phyloP scores from a whole-genome alignment of 306 rosid genomes.

The Cucurbita pepo region DNA sequence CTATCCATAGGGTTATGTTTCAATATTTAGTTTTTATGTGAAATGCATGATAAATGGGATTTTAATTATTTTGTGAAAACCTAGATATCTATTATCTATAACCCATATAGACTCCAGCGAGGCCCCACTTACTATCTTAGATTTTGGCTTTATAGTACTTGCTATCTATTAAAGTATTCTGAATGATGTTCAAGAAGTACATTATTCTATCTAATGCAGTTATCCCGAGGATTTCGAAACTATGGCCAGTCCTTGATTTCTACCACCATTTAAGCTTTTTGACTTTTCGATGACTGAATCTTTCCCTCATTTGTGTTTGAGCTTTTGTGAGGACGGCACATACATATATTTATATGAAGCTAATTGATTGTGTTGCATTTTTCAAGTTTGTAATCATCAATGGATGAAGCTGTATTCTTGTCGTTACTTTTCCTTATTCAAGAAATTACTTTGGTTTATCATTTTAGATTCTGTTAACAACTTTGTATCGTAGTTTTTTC shows the following conservation, averaged over 20 bases:
- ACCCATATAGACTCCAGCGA: not conserved
- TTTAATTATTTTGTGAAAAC: not conserved
- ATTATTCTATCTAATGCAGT: not conserved
- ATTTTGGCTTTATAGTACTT: not conserved
- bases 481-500: not conserved
- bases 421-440: not conserved
- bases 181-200: not conserved
- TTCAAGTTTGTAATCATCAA: not conserved
- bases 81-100: not conserved
- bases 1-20: not conserved
- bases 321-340: not conserved
- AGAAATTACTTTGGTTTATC: not conserved
- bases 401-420: not conserved
- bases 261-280: not conserved
- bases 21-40: not conserved
- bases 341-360: not conserved
- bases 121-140: not conserved
- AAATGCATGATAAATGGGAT: not conserved
- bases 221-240: not conserved
- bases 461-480: not conserved
- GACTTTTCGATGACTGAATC: too few relatives aligned
- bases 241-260: not conserved
- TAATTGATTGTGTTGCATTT: not conserved
- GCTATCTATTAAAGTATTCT: not conserved
- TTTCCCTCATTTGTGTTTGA: not conserved